Conservation (phyloP, 2,329 filamentous ascomycete species). For the Ambrosiella beaveri region DNA sequence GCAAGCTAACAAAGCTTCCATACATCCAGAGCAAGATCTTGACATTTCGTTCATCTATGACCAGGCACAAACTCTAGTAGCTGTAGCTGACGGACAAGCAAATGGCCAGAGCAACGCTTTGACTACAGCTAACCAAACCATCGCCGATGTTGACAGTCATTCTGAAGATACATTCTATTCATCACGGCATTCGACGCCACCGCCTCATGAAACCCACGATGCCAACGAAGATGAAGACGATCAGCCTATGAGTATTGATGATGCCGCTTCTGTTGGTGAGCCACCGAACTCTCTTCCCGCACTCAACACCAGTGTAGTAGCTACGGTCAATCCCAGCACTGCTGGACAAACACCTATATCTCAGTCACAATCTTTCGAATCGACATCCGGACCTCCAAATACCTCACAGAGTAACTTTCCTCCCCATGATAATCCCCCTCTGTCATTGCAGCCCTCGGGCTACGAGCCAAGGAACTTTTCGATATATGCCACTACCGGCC, state of each 20-base stretch:
- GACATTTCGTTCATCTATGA: constrained; percentile 56
- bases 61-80: constrained; percentile 53
- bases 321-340: background rate
- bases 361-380: constrained; percentile 6
- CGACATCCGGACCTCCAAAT: constrained; percentile 4
- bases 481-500: background rate
- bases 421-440: constrained; percentile 4
- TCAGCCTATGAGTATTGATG: constrained; percentile 10
- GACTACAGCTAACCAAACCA: constrained; percentile 21
- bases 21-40: constrained; percentile 26
- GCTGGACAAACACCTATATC: background rate
- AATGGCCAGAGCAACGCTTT: constrained; percentile 1
- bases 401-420: constrained; percentile 11
- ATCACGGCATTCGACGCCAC: constrained; percentile 69
- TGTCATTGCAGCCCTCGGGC: constrained; percentile 5
- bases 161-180: constrained; percentile 84
- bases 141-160: constrained; percentile 9
- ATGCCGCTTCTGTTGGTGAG: constrained; percentile 11
- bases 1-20: constrained; percentile 25
- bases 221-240: constrained; percentile 16
- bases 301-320: background rate
- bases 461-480: constrained; percentile 4
- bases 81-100: constrained; percentile 17
- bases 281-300: background rate
- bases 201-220: constrained; percentile 19